Evolutionary conservation across 768 basidiomycete species (phyloP).

Genomic region (Pholiota microspora): DNA sequence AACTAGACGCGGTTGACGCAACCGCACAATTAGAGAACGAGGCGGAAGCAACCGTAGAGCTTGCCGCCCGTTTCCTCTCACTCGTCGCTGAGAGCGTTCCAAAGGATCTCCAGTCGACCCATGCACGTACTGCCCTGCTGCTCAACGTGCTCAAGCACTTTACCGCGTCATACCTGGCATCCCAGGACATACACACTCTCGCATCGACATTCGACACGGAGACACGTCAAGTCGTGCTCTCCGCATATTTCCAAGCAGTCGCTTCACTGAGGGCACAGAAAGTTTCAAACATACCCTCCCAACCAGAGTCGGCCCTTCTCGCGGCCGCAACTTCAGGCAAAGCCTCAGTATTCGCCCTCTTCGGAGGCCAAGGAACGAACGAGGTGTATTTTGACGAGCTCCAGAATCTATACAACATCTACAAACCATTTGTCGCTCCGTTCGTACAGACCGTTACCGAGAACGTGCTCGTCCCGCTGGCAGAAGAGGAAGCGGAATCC

Average conservation of each 20-base stretch:
- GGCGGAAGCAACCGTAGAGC: slow-evolving; percentile 68
- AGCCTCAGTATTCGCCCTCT: slow-evolving; percentile 85
- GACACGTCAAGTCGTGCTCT: slow-evolving; percentile 71
- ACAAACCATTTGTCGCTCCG: slow-evolving; percentile 79
- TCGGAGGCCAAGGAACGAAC: slow-evolving; percentile 97
- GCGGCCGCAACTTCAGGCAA: slow-evolving; percentile 57
- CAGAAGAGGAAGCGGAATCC: slow-evolving; percentile 53
- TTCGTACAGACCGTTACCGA: slow-evolving; percentile 65
- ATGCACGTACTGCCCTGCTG: slow-evolving; percentile 64
- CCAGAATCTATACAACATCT: slow-evolving; percentile 86
- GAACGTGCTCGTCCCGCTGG: slow-evolving; percentile 71
- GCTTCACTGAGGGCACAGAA: slow-evolving; percentile 58
- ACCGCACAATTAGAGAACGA: slow-evolving; percentile 50
- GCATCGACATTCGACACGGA: slow-evolving; percentile 73
- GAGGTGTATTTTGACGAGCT: slow-evolving; percentile 98
- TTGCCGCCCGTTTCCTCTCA: slow-evolving; percentile 80
- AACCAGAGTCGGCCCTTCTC: slow-evolving; percentile 68
- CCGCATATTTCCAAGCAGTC: slow-evolving; percentile 78
- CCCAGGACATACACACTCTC: slow-evolving; percentile 80
- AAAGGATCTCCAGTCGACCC: slow-evolving; percentile 48
- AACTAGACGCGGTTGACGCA: slow-evolving; percentile 54
- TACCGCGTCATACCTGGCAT: slow-evolving; percentile 66
- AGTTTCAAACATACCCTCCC: slow-evolving; percentile 53
- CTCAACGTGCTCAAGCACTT: slow-evolving; percentile 77
- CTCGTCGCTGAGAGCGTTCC: slow-evolving; percentile 68